Conservation (phyloP, 2,329 filamentous ascomycete genomes). For the Ophiostoma sp. region DNA sequence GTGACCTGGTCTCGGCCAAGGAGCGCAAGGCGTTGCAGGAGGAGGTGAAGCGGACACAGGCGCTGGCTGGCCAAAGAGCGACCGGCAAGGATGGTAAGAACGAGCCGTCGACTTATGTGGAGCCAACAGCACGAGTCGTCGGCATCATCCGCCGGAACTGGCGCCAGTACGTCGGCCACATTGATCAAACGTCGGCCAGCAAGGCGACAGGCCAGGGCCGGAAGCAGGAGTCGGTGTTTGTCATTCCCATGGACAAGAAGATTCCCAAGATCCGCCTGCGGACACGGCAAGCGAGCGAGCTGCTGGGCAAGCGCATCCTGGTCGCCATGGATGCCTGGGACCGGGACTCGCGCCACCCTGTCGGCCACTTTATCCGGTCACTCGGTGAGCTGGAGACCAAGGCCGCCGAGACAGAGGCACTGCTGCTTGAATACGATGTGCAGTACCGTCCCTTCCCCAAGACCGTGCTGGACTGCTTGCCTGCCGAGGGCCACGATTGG, state of each 20-base stretch:
- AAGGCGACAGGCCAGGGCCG: constrained; percentile 72
- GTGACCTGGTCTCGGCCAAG: constrained; percentile 75
- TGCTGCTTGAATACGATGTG: constrained; percentile 93
- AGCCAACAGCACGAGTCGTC: constrained; percentile 89
- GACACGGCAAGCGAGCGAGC: constrained; percentile 83
- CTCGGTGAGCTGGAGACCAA: constrained; percentile 94
- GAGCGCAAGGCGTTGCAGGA: constrained; percentile 87
- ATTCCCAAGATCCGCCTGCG: constrained; percentile 94
- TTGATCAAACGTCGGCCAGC: constrained; percentile 82
- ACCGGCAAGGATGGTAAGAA: constrained; percentile 71
- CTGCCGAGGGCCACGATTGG: constrained; percentile 90
- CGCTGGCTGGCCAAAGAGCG: constrained; percentile 70
- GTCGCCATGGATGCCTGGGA: constrained; percentile 97
- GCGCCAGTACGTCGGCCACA: constrained; percentile 95
- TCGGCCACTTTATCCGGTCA: constrained; percentile 90
- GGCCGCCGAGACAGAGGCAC: constrained; percentile 93
- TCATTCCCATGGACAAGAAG: constrained; percentile 97
- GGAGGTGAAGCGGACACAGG: constrained; percentile 83
- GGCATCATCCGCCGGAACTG: constrained; percentile 94
- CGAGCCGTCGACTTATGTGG: constrained; percentile 58
- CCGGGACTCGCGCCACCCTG: constrained; percentile 84
- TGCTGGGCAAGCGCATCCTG: constrained; percentile 86
- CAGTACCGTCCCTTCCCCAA: constrained; percentile 98
- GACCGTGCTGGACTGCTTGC: constrained; percentile 89
- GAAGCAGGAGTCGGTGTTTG: constrained; percentile 88